Evolutionary conservation across 305 asterid genomes (phyloP).

Genomic region (Solanum hybrid): DNA sequence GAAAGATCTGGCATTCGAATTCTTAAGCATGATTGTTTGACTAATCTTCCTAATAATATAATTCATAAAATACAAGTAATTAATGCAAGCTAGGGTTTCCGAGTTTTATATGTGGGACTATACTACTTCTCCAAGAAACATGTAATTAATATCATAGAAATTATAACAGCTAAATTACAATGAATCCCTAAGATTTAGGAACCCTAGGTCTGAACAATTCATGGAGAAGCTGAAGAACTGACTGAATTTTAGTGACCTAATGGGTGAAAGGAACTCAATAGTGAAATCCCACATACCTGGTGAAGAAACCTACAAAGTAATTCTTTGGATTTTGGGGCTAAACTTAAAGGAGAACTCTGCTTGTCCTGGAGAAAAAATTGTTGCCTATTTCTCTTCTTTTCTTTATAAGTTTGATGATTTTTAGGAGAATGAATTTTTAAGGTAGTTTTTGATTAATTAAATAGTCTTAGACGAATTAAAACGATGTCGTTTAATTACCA

Average conservation of each 20-base stretch:
- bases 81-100: neutral
- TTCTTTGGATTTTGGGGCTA: too few relatives aligned
- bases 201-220: neutral
- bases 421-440: too few relatives aligned
- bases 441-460: too few relatives aligned
- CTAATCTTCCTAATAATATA: neutral
- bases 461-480: too few relatives aligned
- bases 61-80: neutral
- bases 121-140: neutral
- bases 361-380: too few relatives aligned
- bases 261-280: neutral
- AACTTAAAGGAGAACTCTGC: too few relatives aligned
- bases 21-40: neutral
- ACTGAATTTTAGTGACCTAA: neutral
- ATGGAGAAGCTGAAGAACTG: neutral
- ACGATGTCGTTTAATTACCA: too few relatives aligned
- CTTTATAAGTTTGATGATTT: too few relatives aligned
- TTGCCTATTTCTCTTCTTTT: too few relatives aligned
- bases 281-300: neutral
- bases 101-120: neutral
- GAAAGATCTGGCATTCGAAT: too few relatives aligned
- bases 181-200: neutral
- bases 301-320: too few relatives aligned
- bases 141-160: neutral
- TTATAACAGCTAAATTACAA: neutral